Evolutionary conservation across 2,329 filamentous ascomycete species (phyloP).

Genomic region (Neofusicoccum cordaticola): DNA sequence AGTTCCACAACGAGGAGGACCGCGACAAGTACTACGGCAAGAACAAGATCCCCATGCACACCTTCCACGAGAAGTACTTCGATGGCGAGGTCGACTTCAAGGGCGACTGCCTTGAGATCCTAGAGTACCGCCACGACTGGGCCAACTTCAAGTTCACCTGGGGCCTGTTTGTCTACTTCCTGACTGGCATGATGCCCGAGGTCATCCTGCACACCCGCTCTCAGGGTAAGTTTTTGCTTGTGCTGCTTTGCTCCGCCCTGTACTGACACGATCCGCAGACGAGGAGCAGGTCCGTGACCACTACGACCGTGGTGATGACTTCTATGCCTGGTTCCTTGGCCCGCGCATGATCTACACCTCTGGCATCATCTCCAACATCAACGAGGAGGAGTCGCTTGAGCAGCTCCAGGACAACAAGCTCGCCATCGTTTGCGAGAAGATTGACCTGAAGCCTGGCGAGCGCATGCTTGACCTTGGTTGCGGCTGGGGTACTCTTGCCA

Average conservation of each 20-base stretch:
- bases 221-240: conserved; percentile 60
- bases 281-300: conserved; percentile 97
- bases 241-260: neutral
- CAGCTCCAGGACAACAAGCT: conserved; percentile 98
- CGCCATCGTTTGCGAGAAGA: conserved; percentile 92
- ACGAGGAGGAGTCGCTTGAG: conserved; percentile 85
- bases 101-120: conserved; percentile 79
- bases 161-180: conserved; percentile 80
- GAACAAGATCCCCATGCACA: conserved; percentile 84
- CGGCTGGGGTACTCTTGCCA: conserved; percentile 94
- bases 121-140: conserved; percentile 98
- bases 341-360: conserved; percentile 99
- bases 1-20: conserved; percentile 66
- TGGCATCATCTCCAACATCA: conserved; percentile 85
- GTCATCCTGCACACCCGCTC: conserved; percentile 89
- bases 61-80: conserved; percentile 98
- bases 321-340: conserved; percentile 97
- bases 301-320: conserved; percentile 97
- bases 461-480: conserved; percentile 91
- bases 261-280: conserved; percentile 53
- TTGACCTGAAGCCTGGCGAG: conserved; percentile 77
- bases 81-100: conserved; percentile 94
- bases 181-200: conserved; percentile 84
- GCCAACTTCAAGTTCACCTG: conserved; percentile 89
- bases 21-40: conserved; percentile 68